Evolutionary conservation across 2,329 filamentous ascomycete species (phyloP), one percentile per base, ranked within the genome.

Genomic region (Fusarium hostae): DNA sequence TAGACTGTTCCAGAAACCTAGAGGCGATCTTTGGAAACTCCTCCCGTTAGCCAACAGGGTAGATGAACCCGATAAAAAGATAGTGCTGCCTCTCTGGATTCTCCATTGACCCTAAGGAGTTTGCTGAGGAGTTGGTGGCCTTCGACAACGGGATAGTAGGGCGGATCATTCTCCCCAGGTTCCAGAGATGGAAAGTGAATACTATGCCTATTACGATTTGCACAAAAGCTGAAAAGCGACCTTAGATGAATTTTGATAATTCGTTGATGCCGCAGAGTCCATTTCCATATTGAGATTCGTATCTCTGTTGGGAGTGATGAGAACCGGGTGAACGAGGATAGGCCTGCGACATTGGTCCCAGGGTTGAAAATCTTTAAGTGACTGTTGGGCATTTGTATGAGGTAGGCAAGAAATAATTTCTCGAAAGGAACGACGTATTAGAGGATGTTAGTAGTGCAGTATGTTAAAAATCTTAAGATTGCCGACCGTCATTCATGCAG

Each of bases 321-420:
- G 26, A 59, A 59, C 6, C 9, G 12, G 0, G 16, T 9, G 26
- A 59, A 59, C 1, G n/a, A 32, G 3, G 45, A 26, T 13, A 6
- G 22, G 6, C 48, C 12, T n/a, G 2, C 12, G 24, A 20, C 3
- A 2, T n/a, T 20, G 2, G 22, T 2, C 16, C 0, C 3, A 1
- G 9, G 24, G 3, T 18, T 34, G 5, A 32, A 26, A 7, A 54
- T 32, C 4, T 54, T 16, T 5, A 18, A 15, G 18, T 22, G 56
- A 4, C 16, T 28, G 3, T n/a, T 28, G 34, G 26, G n/a, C 22
- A 52, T 52, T n/a, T 6, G 11, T 11, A 26, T 2, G 3, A 26
- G 15, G 11, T n/a, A 6, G 7, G n/a, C 4, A 26, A 52, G 12
- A 26, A 11, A 3, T 39, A 5, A 2, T 10, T 15, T 18, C 2